phyloP scores from a whole-genome alignment of 108 stramenopile species.

The Pseudonitzschia multistriata region DNA sequence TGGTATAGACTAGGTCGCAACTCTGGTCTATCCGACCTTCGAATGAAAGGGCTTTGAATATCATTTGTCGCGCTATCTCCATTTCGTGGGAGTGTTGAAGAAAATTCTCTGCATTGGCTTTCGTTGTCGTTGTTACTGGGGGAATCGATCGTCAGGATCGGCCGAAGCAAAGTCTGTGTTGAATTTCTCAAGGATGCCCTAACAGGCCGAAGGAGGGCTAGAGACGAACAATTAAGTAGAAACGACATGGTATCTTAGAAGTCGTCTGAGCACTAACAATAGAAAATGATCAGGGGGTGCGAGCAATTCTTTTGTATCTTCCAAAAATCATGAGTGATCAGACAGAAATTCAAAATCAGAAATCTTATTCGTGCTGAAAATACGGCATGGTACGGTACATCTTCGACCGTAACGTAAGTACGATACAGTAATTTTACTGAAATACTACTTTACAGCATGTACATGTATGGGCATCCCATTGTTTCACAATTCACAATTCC shows the following conservation, averaged over 20 bases:
- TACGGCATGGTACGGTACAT: too few relatives aligned
- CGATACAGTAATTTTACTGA: too few relatives aligned
- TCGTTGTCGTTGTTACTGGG: background rate
- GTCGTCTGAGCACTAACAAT: background rate
- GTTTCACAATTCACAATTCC: background rate
- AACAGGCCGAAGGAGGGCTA: background rate
- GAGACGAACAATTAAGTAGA: background rate
- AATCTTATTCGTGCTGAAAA: too few relatives aligned
- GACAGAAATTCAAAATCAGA: too few relatives aligned
- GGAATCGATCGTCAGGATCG: background rate
- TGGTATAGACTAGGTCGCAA: conserved; percentile 15
- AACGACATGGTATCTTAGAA: background rate
- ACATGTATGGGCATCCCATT: background rate
- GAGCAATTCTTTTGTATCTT: background rate
- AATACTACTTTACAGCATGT: too few relatives aligned
- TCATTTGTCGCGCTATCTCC: background rate
- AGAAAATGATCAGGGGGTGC: background rate
- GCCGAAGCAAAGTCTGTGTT: background rate
- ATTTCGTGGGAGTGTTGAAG: background rate
- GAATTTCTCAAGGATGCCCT: background rate
- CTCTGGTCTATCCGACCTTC: background rate
- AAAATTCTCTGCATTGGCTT: background rate
- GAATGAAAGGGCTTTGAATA: background rate
- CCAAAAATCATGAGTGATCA: background rate
- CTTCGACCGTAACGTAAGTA: too few relatives aligned